Conservation (phyloP, 148 eudicot genomes). For the Rhododendron ovatum region DNA sequence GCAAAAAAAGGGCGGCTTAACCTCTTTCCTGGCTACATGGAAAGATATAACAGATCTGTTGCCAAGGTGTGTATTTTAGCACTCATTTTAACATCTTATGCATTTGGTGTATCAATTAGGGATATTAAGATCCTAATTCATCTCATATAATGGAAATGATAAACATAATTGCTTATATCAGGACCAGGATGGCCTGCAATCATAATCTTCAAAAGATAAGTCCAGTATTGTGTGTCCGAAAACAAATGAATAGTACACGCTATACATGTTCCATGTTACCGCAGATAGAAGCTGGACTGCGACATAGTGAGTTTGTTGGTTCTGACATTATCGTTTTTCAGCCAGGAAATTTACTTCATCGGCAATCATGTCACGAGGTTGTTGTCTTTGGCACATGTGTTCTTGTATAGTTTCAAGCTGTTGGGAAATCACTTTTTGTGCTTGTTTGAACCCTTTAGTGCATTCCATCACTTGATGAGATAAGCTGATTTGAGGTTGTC, state of each 20-base stretch:
- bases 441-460: not conserved
- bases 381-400: not conserved
- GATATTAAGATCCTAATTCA: not conserved
- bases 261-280: not conserved
- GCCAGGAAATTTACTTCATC: not conserved
- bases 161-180: not conserved
- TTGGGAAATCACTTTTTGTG: not conserved
- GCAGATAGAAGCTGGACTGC: not conserved
- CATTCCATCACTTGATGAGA: not conserved
- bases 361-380: not conserved
- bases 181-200: not conserved
- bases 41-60: constrained; percentile 67
- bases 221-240: not conserved
- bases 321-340: not conserved
- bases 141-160: not conserved
- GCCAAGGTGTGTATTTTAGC: constrained; percentile 48
- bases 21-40: constrained; percentile 95
- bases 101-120: not conserved
- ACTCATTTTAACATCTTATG: not conserved
- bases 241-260: not conserved
- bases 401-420: not conserved
- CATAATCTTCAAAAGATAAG: not conserved
- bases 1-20: constrained; percentile 82
- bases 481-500: not conserved
- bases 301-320: not conserved